These are phyloP conservation scores for Fraxinus anomala DNA, from an alignment of 257 asterid species.

Conservation along the genomic window DNA sequence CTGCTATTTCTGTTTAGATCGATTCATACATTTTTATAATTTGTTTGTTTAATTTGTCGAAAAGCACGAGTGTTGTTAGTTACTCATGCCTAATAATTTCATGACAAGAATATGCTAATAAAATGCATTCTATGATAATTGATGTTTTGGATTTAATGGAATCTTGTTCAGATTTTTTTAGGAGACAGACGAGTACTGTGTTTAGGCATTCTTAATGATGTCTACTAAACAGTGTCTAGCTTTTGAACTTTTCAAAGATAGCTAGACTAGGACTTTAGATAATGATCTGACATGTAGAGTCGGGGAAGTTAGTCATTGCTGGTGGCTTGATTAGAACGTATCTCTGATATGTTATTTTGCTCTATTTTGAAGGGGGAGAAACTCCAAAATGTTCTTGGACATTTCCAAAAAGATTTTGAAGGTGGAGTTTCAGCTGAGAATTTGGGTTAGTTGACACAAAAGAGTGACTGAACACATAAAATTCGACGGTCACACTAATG, in stretches of 20 bases:
- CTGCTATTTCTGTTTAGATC: constrained; percentile 21
- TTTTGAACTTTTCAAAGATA: constrained; percentile 19
- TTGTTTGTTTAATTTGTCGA: constrained; percentile 21
- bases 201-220: not conserved
- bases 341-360: constrained; percentile 36
- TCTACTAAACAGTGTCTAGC: constrained; percentile 4
- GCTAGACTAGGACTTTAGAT: constrained; percentile 16
- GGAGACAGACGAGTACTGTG: constrained; percentile 9
- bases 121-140: constrained; percentile 17
- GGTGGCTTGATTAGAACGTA: constrained; percentile 17
- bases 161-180: constrained; percentile 15
- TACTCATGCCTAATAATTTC: constrained; percentile 15
- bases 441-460: constrained; percentile 72
- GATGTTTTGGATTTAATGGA: constrained; percentile 4
- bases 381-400: constrained; percentile 83
- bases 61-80: constrained; percentile 27
- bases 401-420: constrained; percentile 95
- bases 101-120: not conserved
- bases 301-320: constrained; percentile 8
- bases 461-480: constrained; percentile 28
- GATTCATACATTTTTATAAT: constrained; percentile 15
- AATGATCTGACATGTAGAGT: constrained; percentile 21
- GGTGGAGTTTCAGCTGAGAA: constrained; percentile 96
- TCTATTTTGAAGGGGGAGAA: constrained; percentile 73
- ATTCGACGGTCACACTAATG: constrained; percentile 1